Percentiles rank a stretch among this genome's conserved stretches.
These are phyloP conservation scores for Lichtheimia corymbifera DNA, from an alignment of 371 early-diverging fungal genomes.

Conservation along the genomic window DNA sequence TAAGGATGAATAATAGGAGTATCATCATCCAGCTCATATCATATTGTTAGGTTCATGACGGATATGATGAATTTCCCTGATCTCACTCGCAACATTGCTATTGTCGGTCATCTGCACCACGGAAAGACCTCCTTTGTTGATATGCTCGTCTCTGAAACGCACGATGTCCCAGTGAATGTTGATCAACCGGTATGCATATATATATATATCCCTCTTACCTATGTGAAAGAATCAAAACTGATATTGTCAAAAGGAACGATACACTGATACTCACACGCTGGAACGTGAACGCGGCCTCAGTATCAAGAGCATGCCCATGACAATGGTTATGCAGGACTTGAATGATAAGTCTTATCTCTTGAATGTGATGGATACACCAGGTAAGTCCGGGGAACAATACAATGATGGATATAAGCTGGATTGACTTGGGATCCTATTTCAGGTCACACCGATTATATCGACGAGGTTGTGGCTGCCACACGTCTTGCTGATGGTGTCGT, in stretches of 20 bases:
- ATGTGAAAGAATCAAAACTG: neutral
- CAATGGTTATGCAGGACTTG: conserved; percentile 83
- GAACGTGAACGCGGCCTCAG: conserved; percentile 91
- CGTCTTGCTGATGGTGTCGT: conserved; percentile 92
- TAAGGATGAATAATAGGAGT: neutral
- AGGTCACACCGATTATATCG: conserved; percentile 94
- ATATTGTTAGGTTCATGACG: conserved; percentile 69
- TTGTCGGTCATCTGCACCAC: conserved; percentile 96
- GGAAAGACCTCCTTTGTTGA: conserved; percentile 96
- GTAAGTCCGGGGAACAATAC: conserved; percentile 26
- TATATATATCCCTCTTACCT: conserved; percentile 11
- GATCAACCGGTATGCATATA: conserved; percentile 50
- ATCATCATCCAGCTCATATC: neutral
- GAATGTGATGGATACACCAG: conserved; percentile 95
- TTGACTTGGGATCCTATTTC: neutral
- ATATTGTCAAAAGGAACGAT: conserved; percentile 57
- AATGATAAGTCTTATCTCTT: conserved; percentile 89
- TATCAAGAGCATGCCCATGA: conserved; percentile 93
- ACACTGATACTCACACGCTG: conserved; percentile 91
- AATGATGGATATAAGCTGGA: neutral
- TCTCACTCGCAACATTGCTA: conserved; percentile 83
- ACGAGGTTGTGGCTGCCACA: conserved; percentile 89
- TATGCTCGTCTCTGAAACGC: conserved; percentile 89
- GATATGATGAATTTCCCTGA: conserved; percentile 85
- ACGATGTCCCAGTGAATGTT: conserved; percentile 63